Evolutionary conservation across 2,329 filamentous ascomycete species (phyloP).

Genomic region (Pseudogymnoascus sp.): DNA sequence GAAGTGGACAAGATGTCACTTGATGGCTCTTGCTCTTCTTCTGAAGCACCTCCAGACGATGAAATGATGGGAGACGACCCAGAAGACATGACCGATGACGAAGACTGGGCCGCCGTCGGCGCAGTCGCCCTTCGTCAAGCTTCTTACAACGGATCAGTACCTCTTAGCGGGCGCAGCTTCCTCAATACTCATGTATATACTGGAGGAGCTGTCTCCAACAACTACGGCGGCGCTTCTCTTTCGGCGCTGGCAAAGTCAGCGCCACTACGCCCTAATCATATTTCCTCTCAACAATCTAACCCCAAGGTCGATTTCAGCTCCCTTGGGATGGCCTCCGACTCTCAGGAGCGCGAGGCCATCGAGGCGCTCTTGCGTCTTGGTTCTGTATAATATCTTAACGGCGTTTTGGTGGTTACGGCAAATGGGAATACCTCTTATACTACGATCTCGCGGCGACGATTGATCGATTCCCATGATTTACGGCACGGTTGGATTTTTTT

Average conservation of each 20-base stretch:
- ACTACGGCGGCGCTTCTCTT: conserved; percentile 26
- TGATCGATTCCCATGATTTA: conserved; percentile 7
- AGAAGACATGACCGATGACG: conserved; percentile 84
- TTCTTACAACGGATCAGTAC: conserved; percentile 52
- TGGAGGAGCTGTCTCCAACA: conserved; percentile 22
- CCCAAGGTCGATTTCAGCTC: conserved; percentile 43
- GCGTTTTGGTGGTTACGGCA: conserved; percentile 5
- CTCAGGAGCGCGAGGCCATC: conserved; percentile 73
- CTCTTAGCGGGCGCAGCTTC: conserved; percentile 40
- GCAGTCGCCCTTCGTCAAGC: conserved; percentile 71
- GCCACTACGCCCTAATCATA: conserved; percentile 21
- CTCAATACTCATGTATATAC: conserved; percentile 44
- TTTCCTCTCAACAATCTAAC: conserved; percentile 38
- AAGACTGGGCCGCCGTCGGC: conserved; percentile 89
- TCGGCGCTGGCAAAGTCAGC: conserved; percentile 26
- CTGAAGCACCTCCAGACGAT: conserved; percentile 60
- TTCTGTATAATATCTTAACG: conserved; percentile 52
- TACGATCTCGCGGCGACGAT: conserved; percentile 11
- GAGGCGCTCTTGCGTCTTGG: conserved; percentile 75
- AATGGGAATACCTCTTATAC: conserved; percentile 5
- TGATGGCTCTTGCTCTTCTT: conserved; percentile 69
- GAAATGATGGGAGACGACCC: conserved; percentile 67
- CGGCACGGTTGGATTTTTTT: background rate
- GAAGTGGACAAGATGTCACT: conserved; percentile 95
- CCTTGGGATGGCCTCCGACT: conserved; percentile 41